Percentiles rank a stretch among this genome's conserved stretches.
These are phyloP conservation scores for Neospermospora avenae DNA, from an alignment of 2,329 filamentous ascomycete genomes.

Conservation along the genomic window DNA sequence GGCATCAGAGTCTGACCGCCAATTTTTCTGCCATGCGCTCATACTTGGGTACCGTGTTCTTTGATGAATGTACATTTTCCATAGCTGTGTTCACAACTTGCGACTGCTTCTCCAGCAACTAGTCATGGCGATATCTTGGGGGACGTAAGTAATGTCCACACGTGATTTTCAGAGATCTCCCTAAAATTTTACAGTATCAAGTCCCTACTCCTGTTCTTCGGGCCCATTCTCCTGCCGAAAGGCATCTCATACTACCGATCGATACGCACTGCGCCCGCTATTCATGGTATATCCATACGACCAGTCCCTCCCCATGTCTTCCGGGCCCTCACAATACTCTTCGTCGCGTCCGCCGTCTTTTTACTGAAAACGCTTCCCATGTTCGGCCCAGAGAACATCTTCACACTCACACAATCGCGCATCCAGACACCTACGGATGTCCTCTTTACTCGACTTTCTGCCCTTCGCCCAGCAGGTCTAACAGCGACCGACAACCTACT, in stretches of 20 bases:
- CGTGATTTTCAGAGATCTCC: slow-evolving; percentile 33
- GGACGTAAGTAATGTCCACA: slow-evolving; percentile 42
- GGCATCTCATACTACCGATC: slow-evolving; percentile 62
- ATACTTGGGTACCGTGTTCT: neutral
- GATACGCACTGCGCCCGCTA: slow-evolving; percentile 41
- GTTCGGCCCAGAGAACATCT: slow-evolving; percentile 78
- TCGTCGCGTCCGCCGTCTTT: slow-evolving; percentile 48
- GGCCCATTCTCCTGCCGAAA: slow-evolving; percentile 68
- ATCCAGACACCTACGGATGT: slow-evolving; percentile 83
- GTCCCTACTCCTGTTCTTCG: slow-evolving; percentile 52
- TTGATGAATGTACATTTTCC: neutral
- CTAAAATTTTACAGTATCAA: slow-evolving; percentile 38
- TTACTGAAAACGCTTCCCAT: slow-evolving; percentile 62
- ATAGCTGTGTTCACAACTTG: neutral
- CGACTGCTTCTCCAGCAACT: slow-evolving; percentile 9
- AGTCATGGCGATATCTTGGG: slow-evolving; percentile 45
- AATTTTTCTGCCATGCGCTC: no score
- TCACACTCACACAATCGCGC: slow-evolving; percentile 71
- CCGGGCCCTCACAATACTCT: slow-evolving; percentile 59
- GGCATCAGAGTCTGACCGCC: no score
- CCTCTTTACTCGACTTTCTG: slow-evolving; percentile 71
- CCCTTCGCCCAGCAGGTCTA: slow-evolving; percentile 50
- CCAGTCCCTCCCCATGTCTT: slow-evolving; percentile 52
- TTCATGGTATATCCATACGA: slow-evolving; percentile 48
- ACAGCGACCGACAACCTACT: slow-evolving; percentile 62